Base-by-base conservation (phyloP, 495 filamentous ascomycete species). In the Parmelia sp. region DNA sequence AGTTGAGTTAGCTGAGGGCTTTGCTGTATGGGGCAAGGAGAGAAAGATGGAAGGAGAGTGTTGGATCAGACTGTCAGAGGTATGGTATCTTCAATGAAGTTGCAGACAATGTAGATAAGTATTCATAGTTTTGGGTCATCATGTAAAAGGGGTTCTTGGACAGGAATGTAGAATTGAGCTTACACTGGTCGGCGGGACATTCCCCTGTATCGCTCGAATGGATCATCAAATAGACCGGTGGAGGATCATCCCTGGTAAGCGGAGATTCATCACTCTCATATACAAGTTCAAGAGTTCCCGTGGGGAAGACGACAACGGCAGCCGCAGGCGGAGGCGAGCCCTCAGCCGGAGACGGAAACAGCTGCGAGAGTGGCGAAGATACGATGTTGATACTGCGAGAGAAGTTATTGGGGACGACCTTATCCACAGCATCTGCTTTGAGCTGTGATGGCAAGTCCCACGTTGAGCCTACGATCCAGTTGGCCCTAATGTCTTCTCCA, bases 51-150 rank as follows among this genome's bases (percentile, higher is more conserved):
- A 66, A 66, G 71, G 69, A 65, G 64, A 70, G 70, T 77, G 80
- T 75, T 71, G 75, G 71, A 86, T 96, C 92, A 96, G 92, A 81
- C 85, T 90, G 87, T 90, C 86, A 90, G 86, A 90, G 84, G 84
- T 88, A 64, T 70, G 65, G 75, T 85, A 80, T 90, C 90, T 85
- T 91, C 91, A 93, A 86, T 77, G 78, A 76, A 78, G 76, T 82
- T 85, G 85, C 89, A 90, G 92, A 87, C 90, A 96, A 96, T 96
- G 92, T 97, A 97, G 92, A 94, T 96, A 97, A 96, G 91, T 93
- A 88, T 91, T 92, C 86, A 79, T 70, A 45, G 23, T 68, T 73
- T 72, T 81, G 60, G 80, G 78, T 88, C 85, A 91, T 96, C 92
- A 92, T 91, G 77, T 66, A 66, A 70, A 14, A 10, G 14, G 65